Percentiles rank a stretch among this genome's conserved stretches.
Evolutionary conservation across 2,329 filamentous ascomycete genomes (phyloP).

Genomic region (Exophiala aquamarina): DNA sequence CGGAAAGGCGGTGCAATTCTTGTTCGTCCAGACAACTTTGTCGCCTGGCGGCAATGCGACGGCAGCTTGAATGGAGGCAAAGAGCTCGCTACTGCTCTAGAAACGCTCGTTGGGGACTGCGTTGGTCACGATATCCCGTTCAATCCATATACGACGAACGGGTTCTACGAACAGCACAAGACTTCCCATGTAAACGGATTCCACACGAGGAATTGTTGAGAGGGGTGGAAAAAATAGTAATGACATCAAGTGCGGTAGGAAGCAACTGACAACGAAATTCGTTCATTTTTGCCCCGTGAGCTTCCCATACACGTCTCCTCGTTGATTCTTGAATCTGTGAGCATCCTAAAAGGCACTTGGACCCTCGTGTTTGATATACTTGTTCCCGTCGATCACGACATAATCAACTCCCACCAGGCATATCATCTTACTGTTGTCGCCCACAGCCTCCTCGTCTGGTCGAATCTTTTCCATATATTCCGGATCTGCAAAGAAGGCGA

Average conservation of each 20-base stretch:
- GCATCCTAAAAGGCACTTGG: not conserved
- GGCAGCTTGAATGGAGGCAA: not conserved
- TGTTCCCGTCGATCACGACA: not conserved
- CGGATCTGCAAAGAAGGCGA: not conserved
- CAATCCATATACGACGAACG: not conserved
- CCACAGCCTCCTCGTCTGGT: not conserved
- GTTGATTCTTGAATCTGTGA: no score
- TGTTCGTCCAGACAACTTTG: slow-evolving; percentile 57
- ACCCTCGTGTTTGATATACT: not conserved
- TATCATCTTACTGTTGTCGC: not conserved
- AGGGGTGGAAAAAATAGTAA: no score
- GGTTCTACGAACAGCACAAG: not conserved
- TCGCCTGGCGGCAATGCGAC: slow-evolving; percentile 46
- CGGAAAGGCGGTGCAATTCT: slow-evolving; percentile 51
- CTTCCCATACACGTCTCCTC: no score
- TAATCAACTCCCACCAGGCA: not conserved
- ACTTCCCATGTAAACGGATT: no score
- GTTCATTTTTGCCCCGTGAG: no score
- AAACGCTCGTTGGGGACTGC: not conserved
- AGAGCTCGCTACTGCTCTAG: not conserved
- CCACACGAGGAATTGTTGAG: no score
- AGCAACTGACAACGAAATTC: no score
- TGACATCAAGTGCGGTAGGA: no score
- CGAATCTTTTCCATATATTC: not conserved
- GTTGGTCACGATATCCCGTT: not conserved